phyloP scores from a whole-genome alignment of 2,329 filamentous ascomycete species.

The Clonostachys rhizophaga region DNA sequence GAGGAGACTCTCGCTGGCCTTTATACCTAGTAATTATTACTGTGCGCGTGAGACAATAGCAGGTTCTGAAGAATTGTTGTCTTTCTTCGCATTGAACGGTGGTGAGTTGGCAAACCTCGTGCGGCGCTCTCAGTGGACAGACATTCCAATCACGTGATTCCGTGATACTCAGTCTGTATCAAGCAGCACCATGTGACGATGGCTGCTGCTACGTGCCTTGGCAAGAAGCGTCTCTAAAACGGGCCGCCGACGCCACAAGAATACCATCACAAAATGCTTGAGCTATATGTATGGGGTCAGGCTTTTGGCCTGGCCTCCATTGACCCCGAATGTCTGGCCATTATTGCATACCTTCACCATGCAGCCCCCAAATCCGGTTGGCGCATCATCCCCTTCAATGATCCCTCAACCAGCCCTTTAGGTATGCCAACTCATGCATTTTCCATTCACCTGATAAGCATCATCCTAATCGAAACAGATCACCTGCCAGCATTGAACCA shows the following conservation, averaged over 20 bases:
- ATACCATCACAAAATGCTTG: conserved; percentile 25
- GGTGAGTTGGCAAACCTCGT: too few relatives aligned
- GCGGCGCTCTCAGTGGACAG: too few relatives aligned
- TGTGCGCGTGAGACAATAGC: too few relatives aligned
- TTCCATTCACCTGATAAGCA: not conserved
- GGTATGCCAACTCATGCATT: conserved; percentile 43
- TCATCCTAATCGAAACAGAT: conserved; percentile 26
- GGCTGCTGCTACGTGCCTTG: too few relatives aligned
- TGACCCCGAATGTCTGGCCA: conserved; percentile 83
- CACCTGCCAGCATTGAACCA: conserved; percentile 51
- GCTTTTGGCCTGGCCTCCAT: conserved; percentile 87
- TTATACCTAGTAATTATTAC: too few relatives aligned
- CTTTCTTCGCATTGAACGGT: too few relatives aligned
- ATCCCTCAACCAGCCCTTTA: conserved; percentile 65
- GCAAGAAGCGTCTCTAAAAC: too few relatives aligned
- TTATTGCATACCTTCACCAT: conserved; percentile 70
- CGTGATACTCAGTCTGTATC: too few relatives aligned
- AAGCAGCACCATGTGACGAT: too few relatives aligned
- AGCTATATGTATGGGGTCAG: conserved; percentile 87
- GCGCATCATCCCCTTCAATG: conserved; percentile 69
- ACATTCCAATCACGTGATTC: too few relatives aligned
- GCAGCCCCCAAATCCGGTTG: conserved; percentile 56
- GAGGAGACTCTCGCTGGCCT: too few relatives aligned
- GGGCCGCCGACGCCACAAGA: not conserved
- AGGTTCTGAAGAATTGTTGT: too few relatives aligned